Evolutionary conservation across 495 filamentous ascomycete species (phyloP), one percentile per base, ranked within the genome.

Genomic region (Chaetomium tenue): DNA sequence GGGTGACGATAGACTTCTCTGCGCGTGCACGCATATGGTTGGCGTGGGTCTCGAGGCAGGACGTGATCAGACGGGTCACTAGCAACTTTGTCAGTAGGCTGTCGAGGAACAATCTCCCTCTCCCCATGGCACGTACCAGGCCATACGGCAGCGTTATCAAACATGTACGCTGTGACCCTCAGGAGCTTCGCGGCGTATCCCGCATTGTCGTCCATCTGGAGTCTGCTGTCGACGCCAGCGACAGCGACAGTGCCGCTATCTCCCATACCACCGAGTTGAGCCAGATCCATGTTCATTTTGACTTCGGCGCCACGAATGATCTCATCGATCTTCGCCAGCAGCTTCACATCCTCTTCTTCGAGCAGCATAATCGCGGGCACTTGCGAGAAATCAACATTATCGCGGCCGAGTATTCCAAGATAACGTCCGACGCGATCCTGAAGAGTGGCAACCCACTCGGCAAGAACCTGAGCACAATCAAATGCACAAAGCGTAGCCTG

Each of bases 401-500:
- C 91, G 51, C 86, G 88, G 28, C 94, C 92, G 20, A 98, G 83
- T 9, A 97, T 84, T 3, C 94, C 94, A 9, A 97, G 76, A 70
- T 91, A 95, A 3, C 88, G 85, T 0, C 93, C 95, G 54, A 97
- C 91, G 12, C 94, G 89, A 74, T 97, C 92, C 75, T 98, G 94
- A 12, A 98, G 88, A 0, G 93, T 96, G 16, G 90, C 89, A 48
- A 95, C 85, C 94, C 94, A 98, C 75, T 98, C 94, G 1, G 94
- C 93, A 26, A 98, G 86, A 0, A 98, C 92, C 71, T 96, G 92
- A n/a, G 92, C 90, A 70, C 94, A 98, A 70, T 98, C 94, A 72
- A 97, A 96, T 15, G 89, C 85, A 74, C 93, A 98, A 84, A 98
- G 88, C 8, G 91, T 91, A 16, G 92, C 93, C 67, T 96, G 92